Evolutionary conservation across 2,329 filamentous ascomycete species (phyloP).

Genomic region (Colletotrichum neosansevieriae): DNA sequence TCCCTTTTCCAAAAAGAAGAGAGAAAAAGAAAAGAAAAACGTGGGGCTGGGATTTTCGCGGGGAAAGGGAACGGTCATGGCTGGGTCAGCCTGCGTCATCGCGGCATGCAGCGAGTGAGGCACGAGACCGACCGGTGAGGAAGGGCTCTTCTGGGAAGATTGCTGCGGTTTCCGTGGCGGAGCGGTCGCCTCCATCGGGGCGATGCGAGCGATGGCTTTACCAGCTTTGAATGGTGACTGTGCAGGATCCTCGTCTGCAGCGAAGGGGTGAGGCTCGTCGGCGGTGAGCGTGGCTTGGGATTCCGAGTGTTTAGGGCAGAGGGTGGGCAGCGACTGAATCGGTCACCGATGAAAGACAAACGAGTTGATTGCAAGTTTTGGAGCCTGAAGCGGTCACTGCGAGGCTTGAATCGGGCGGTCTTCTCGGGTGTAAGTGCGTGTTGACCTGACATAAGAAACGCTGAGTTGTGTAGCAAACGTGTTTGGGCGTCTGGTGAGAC

Average conservation of each 20-base stretch:
- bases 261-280: no score
- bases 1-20: not conserved
- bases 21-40: not conserved
- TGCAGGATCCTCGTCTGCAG: not conserved
- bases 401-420: not conserved
- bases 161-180: no score
- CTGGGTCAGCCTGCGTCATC: slow-evolving; percentile 27
- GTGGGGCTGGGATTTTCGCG: no score
- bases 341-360: not conserved
- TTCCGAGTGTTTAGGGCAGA: no score
- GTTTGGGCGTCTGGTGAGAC: no score
- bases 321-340: not conserved
- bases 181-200: no score
- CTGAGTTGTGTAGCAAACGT: no score
- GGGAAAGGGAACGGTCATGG: not conserved
- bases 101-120: slow-evolving; percentile 8
- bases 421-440: not conserved
- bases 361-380: not conserved
- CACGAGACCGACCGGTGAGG: slow-evolving; percentile 20
- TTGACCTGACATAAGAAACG: not conserved
- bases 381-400: not conserved
- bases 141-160: not conserved
- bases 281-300: no score
- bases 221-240: no score
- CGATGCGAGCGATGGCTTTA: not conserved